Base-by-base conservation (phyloP, 768 basidiomycete species). In the Mycena maculata region DNA sequence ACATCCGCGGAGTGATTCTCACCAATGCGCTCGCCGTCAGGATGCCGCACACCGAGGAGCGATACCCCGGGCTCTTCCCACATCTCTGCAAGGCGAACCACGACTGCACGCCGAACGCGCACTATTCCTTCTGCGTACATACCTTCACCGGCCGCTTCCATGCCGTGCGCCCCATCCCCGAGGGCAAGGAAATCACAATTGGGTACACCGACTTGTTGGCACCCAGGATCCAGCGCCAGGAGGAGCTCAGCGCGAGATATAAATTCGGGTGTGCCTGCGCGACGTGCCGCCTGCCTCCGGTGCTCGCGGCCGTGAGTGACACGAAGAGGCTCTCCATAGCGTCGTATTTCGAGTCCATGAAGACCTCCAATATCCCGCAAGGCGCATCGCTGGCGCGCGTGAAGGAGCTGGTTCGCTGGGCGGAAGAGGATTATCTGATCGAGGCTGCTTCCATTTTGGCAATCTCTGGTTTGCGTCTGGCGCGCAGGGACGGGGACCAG, bases 61-160 rank as follows among this genome's bases (percentile, higher is more conserved):
- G 8, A 13, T 60, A 23, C 60, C 13, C 45, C 38, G 60, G 52
- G 56, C 61, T 70, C 47, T 71, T 67, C 55, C 45, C 61, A 16
- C 3, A 22, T 9, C 49, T 71, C n/a, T 64, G 69, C 54, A 56
- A 65, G 39, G 60, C 65, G 28, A 71, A 71, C 58, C 69, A 71
- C 59, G 65, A 39, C 45, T 71, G 69, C 42, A 23, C 47, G 2
- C 69, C 69, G 6, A 71, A 71, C 65, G 62, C 69, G 47, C 62
- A 64, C 48, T 71, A 50, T 28, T 25, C 12, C 16, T 71, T 71
- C 54, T 42, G 22, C 52, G 15, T 4, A 12, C 48, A 44, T 3
- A 61, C 48, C 15, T 71, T 63, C 38, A 30, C 47, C 9, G 69
- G 69, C 20, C 62, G 47, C 13, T 27, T 71, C 1, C 27, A 27